Evolutionary conservation across 2,329 filamentous ascomycete genomes (phyloP), one percentile per base, ranked within the genome.

Genomic region (Fusarium tuaranense): DNA sequence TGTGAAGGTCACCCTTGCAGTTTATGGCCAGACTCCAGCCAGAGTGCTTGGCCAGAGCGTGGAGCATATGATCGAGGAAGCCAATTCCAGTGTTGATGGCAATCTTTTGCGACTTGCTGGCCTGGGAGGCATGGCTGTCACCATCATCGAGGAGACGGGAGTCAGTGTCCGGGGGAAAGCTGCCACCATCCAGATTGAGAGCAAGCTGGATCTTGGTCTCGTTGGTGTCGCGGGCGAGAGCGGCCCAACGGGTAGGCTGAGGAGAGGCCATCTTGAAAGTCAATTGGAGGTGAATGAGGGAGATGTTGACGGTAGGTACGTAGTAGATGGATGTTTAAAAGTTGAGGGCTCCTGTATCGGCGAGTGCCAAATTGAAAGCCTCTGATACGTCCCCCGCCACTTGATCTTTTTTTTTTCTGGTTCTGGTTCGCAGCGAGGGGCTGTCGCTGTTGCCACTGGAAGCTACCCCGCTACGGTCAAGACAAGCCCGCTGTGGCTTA

Each of bases 51-150:
- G 97, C 94, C 65, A 98, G 89, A 7, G 97, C 97, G 84, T 99
- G 97, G 61, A 98, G 89, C 96, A 99, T 98, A 87, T 99, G 97
- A 86, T 99, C 97, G 67, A 99, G 88, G 85, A 99, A 99, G 69
- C 97, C 97, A 83, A 99, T 97, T 75, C 97, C 97, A 0, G 96
- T 98, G 88, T 94, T 92, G 76, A 98, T 89, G 81, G 91, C 91
- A 82, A 98, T 98, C 70, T 91, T 92, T 84, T 98, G 97, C 48
- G 92, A 94, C 77, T 93, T 92, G 77, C 94, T 96, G 74, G 91
- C 87, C 84, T 99, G 96, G 1, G 92, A 92, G 34, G 97, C 96
- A 82, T 99, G 97, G 67, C 88, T 87, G 69, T 90, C 90, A 39
- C 83, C 85, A 22, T 76, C 78, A 18, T 88, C 84, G 73, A 87